Base-by-base conservation (phyloP, 495 filamentous ascomycete species). In the Penicillium malachiteum region DNA sequence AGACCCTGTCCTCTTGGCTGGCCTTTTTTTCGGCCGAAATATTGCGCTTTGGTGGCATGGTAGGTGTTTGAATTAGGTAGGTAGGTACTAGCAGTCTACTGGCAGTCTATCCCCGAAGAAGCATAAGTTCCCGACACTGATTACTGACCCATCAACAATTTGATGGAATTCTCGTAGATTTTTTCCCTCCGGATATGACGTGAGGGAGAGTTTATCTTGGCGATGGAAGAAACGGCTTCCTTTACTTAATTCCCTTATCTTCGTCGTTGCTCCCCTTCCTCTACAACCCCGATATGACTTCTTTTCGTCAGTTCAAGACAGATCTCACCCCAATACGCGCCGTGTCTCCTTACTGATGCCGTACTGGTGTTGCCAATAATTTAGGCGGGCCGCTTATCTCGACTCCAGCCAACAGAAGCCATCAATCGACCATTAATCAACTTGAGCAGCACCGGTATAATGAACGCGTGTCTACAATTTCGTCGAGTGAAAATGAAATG, bases 401-500 rank as follows among this genome's bases (percentile, higher is more conserved):
- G 38, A 41, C 18, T 34, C 31, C 30, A 48, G 31, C 45, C 45
- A 48, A 31, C 30, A 34, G 1, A 48, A 34, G 30, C 30, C 45
- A 48, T 48, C 21, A 34, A 31, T 48, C 30, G 31, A 35, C n/a
- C 31, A 48, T 48, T 12, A 35, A 33, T 48, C 13, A 48, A 48
- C 32, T 35, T 31, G 26, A 48, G n/a, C 1, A 31, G 9, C 26
- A 35, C 13, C 31, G 46, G 32, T 31, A 35, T 13, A 34, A 48
- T 35, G 46, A 48, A 33, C 46, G 46, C 31, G 21, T 48, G 46
- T 33, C 14, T 48, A 48, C 46, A 48, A 48, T 48, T 12, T 48
- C 46, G 46, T 17, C 46, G 31, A 33, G 46, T 48, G 46, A 48
- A 33, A 48, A 48, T 48, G 46, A 48, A 34, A 35, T 48, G 46